Evolutionary conservation across 106 monocot genomes (phyloP), one percentile per base, ranked within the genome.

Genomic region (Platanthera guangdongensis): DNA sequence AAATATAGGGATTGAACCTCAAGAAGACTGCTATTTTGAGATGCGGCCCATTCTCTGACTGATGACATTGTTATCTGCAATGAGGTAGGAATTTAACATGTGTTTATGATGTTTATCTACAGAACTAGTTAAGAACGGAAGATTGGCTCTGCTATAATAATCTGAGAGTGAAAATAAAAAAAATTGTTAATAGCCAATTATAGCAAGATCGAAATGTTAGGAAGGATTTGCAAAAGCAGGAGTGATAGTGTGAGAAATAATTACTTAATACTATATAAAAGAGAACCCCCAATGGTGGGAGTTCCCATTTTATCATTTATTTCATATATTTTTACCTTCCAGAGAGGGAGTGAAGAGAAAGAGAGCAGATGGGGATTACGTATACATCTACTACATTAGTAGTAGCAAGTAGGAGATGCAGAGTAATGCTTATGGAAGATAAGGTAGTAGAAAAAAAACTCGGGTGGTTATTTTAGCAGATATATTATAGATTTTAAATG

Each of bases 1-100:
- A 51, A 32, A 68, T 9, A 15, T 50, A 32, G 9, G n/a, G 74
- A 76, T 57, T n/a, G 30, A 80, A 94, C 91, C 94, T 91, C 81
- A 32, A 94, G 87, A 84, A 89, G 68, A 75, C 75, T 78, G 73
- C 71, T 79, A 76, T 83, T 74, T 71, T 94, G 94, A 78, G 94
- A 89, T 49, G 94, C 94, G 80, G 94, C 91, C 94, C 94, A 94
- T 68, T 94, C 94, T 80, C 94, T 87, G 52, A 94, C 91, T 57
- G 94, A 89, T 75, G 94, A 94, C 91, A 94, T 94, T 76, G 89
- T 94, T 76, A 94, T 94, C 91, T 91, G 57, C 25, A 64, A 77
- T 52, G 32, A 64, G 50, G 51, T 14, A 51, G 60, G 53, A 55
- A 14, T 28, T 8, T 3, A 14, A 52, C 46, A 57, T 75, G 8